Percentiles rank a stretch among this genome's conserved stretches.
phyloP scores from a whole-genome alignment of 176 grass and related monocot genomes.

The Miscanthus lutarioriparius region DNA sequence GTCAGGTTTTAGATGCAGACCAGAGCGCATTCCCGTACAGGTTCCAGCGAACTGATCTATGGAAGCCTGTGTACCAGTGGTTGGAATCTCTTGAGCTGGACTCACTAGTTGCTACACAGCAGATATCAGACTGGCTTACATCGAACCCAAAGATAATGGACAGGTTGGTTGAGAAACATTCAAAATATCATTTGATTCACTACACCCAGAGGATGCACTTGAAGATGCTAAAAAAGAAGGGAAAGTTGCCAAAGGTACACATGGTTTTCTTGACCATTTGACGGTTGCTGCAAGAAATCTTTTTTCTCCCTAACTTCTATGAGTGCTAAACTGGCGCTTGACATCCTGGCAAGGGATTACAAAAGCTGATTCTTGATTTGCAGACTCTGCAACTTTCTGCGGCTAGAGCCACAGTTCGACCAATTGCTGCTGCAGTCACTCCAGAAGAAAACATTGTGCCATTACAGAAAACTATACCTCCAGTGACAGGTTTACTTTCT shows the following conservation, averaged over 20 bases:
- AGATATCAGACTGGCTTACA: slow-evolving; percentile 84
- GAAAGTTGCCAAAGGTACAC: slow-evolving; percentile 84
- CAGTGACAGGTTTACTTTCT: slow-evolving; percentile 46
- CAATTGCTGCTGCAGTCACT: slow-evolving; percentile 30
- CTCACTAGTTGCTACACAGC: slow-evolving; percentile 58
- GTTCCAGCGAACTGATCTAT: slow-evolving; percentile 91
- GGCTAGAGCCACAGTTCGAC: slow-evolving; percentile 72
- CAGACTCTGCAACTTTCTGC: slow-evolving; percentile 85
- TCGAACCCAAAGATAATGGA: slow-evolving; percentile 65
- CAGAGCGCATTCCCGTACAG: slow-evolving; percentile 81
- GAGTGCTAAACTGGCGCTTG: slow-evolving; percentile 2
- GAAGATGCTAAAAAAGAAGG: slow-evolving; percentile 93
- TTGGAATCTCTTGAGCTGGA: slow-evolving; percentile 83
- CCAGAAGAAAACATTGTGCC: slow-evolving; percentile 48
- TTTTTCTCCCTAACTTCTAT: background rate
- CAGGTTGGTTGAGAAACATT: slow-evolving; percentile 84
- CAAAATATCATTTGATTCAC: slow-evolving; percentile 93
- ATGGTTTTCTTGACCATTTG: slow-evolving; percentile 14
- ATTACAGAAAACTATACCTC: slow-evolving; percentile 28
- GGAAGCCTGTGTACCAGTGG: slow-evolving; percentile 90
- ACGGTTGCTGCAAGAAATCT: background rate
- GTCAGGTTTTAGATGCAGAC: slow-evolving; percentile 61
- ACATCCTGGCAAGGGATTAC: slow-evolving; percentile 22
- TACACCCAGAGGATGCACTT: slow-evolving; percentile 96
- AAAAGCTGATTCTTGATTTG: slow-evolving; percentile 45